Evolutionary conservation across 108 stramenopile genomes (phyloP).

Genomic region (Nitzschia sp.): DNA sequence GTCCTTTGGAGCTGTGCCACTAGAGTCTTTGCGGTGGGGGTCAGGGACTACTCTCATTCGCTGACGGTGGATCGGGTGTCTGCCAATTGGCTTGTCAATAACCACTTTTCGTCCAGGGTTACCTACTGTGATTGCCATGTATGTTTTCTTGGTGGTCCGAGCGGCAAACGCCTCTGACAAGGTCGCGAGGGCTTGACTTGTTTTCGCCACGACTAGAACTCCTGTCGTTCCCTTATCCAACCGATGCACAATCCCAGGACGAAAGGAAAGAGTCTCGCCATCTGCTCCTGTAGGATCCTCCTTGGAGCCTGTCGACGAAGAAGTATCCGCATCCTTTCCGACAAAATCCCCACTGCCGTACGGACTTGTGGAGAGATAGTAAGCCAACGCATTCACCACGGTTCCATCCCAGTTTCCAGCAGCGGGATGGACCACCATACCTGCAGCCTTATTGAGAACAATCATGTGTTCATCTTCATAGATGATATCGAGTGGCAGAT

Average conservation of each 20-base stretch:
- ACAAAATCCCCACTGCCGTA: constrained; percentile 74
- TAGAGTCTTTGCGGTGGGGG: constrained; percentile 44
- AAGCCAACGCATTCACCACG: constrained; percentile 93
- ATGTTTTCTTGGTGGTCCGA: constrained; percentile 85
- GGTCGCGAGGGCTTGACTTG: constrained; percentile 60
- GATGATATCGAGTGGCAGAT: constrained; percentile 80
- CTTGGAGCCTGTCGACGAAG: not conserved
- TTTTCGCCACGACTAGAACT: constrained; percentile 95
- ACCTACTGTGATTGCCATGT: constrained; percentile 88
- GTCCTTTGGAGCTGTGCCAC: constrained; percentile 36
- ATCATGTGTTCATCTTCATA: constrained; percentile 94
- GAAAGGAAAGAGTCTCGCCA: constrained; percentile 64
- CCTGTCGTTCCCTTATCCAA: constrained; percentile 96
- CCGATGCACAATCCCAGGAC: constrained; percentile 96
- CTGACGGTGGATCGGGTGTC: constrained; percentile 92
- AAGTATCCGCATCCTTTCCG: constrained; percentile 2
- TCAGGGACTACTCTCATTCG: constrained; percentile 91
- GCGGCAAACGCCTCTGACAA: constrained; percentile 87
- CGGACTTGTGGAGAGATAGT: constrained; percentile 75
- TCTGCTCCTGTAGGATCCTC: constrained; percentile 53
- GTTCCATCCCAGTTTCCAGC: constrained; percentile 96
- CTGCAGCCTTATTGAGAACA: constrained; percentile 90
- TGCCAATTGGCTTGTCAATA: constrained; percentile 94
- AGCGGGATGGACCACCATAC: constrained; percentile 98
- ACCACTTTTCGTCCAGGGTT: constrained; percentile 78